A percentile compares a stretch with the other conserved stretches of the same genome.
These are phyloP conservation scores for Oryza australiensis DNA, from an alignment of 176 grass and related monocot genomes.

Conservation along the genomic window DNA sequence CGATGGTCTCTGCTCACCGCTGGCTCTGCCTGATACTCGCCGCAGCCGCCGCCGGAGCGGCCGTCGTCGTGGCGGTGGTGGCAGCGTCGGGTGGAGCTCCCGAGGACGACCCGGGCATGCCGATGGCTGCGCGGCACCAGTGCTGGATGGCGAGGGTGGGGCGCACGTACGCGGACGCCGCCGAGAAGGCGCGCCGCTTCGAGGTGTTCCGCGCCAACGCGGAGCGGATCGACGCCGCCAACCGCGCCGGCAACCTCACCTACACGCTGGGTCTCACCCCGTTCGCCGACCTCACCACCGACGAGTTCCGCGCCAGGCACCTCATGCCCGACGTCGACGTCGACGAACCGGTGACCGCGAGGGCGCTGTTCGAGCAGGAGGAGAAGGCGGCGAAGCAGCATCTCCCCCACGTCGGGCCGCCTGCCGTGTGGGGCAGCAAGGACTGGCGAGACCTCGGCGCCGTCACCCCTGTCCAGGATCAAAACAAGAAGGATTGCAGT, in stretches of 20 bases:
- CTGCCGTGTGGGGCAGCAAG: background rate
- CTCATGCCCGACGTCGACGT: too few species aligned
- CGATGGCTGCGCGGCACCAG: conserved; percentile 6
- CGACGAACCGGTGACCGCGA: too few species aligned
- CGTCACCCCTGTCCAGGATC: conserved; percentile 21
- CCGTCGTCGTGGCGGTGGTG: too few species aligned
- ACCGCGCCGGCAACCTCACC: conserved; percentile 20
- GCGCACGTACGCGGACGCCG: conserved; percentile 36
- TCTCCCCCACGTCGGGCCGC: too few species aligned
- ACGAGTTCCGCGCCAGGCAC: conserved; percentile 36
- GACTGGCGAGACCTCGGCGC: conserved; percentile 43
- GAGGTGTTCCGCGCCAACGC: conserved; percentile 40
- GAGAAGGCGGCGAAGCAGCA: too few species aligned
- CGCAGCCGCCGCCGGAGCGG: background rate
- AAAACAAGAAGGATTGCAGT: too few species aligned
- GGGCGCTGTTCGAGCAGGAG: too few species aligned
- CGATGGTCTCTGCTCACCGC: conserved; percentile 30
- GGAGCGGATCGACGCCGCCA: conserved; percentile 37
- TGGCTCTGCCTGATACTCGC: conserved; percentile 17
- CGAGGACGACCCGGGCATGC: too few species aligned
- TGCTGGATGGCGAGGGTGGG: conserved; percentile 45
- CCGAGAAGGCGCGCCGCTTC: conserved; percentile 27
- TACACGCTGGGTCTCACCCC: conserved; percentile 38
- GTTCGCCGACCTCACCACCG: conserved; percentile 47
- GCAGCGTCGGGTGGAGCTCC: too few species aligned